phyloP scores from a whole-genome alignment of 768 basidiomycete genomes.

The Asterophora lycoperdoides region DNA sequence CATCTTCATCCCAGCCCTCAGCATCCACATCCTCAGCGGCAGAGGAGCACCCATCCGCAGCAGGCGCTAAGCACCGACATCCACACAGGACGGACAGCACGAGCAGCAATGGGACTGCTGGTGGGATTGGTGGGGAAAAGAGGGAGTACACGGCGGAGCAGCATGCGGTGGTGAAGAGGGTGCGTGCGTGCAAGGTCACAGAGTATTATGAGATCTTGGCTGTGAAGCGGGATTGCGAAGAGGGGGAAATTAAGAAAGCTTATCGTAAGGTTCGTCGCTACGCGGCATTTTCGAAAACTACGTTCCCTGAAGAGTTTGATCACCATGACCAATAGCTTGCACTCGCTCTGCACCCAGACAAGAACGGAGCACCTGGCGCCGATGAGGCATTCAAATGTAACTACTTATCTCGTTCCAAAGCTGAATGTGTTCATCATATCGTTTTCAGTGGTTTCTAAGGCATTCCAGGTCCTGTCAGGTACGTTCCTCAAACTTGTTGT shows the following conservation, averaged over 20 bases:
- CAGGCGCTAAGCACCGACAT: conserved; percentile 64
- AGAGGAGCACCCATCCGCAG: conserved; percentile 71
- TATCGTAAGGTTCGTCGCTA: conserved; percentile 78
- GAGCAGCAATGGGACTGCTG: conserved; percentile 38
- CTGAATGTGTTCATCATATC: conserved; percentile 2
- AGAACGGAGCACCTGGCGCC: conserved; percentile 95
- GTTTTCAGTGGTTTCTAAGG: conserved; percentile 88
- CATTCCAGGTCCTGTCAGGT: conserved; percentile 93
- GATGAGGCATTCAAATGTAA: conserved; percentile 97
- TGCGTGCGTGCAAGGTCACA: conserved; percentile 79
- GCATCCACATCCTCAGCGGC: conserved; percentile 36
- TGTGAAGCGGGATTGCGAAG: conserved; percentile 76
- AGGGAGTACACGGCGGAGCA: conserved; percentile 88
- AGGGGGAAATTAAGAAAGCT: conserved; percentile 85
- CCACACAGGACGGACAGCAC: conserved; percentile 22
- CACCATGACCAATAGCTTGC: conserved; percentile 54
- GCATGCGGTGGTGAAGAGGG: conserved; percentile 75
- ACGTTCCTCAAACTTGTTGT: background rate
- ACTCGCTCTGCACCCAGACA: conserved; percentile 85
- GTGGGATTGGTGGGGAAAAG: conserved; percentile 67
- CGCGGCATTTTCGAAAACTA: background rate
- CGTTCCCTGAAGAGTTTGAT: background rate
- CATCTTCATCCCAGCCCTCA: conserved; percentile 39
- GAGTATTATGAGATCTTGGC: conserved; percentile 92
- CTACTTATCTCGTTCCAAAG: conserved; percentile 24